Conservation (phyloP, 2,329 filamentous ascomycete species). For the Helminthosporium solani region DNA sequence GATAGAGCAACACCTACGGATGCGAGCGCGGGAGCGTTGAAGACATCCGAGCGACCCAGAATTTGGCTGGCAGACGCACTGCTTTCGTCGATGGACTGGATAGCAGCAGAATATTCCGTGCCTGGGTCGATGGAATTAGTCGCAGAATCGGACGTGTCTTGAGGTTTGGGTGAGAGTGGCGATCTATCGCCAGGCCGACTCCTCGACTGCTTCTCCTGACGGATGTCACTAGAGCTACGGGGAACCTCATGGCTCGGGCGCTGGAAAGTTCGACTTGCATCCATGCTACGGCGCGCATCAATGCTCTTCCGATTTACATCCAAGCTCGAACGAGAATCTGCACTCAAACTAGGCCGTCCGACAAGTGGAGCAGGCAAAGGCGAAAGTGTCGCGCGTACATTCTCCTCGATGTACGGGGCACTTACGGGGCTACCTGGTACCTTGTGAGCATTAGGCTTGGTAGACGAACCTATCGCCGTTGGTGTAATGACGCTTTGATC, state of each 20-base stretch:
- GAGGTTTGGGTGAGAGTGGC: slow-evolving; percentile 52
- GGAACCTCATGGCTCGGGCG: slow-evolving; percentile 37
- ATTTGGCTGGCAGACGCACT: slow-evolving; percentile 87
- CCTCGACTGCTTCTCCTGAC: slow-evolving; percentile 54
- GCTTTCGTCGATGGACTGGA: slow-evolving; percentile 65
- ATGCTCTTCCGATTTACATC: slow-evolving; percentile 43
- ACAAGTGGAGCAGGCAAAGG: slow-evolving; percentile 40
- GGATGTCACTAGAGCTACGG: slow-evolving; percentile 64
- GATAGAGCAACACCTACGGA: slow-evolving; percentile 20
- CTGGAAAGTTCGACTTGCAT: slow-evolving; percentile 56
- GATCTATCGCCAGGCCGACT: slow-evolving; percentile 53
- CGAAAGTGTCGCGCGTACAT: slow-evolving; percentile 48
- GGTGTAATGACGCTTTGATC: slow-evolving; percentile 17
- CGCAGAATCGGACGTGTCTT: slow-evolving; percentile 72
- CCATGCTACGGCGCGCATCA: slow-evolving; percentile 39
- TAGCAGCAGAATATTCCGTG: slow-evolving; percentile 68
- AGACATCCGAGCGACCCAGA: slow-evolving; percentile 81
- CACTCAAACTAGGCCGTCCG: slow-evolving; percentile 43
- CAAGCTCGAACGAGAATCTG: slow-evolving; percentile 47
- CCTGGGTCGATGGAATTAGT: slow-evolving; percentile 72
- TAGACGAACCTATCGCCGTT: slow-evolving; percentile 10
- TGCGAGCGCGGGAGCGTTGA: slow-evolving; percentile 71
- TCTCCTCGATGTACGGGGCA: slow-evolving; percentile 35
- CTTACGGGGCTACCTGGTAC: slow-evolving; percentile 23
- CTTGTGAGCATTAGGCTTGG: slow-evolving; percentile 10